Percentiles rank a stretch among this genome's conserved stretches.
These are phyloP conservation scores for Musa itinerans DNA, from an alignment of 176 grass and related monocot species.

Conservation along the genomic window DNA sequence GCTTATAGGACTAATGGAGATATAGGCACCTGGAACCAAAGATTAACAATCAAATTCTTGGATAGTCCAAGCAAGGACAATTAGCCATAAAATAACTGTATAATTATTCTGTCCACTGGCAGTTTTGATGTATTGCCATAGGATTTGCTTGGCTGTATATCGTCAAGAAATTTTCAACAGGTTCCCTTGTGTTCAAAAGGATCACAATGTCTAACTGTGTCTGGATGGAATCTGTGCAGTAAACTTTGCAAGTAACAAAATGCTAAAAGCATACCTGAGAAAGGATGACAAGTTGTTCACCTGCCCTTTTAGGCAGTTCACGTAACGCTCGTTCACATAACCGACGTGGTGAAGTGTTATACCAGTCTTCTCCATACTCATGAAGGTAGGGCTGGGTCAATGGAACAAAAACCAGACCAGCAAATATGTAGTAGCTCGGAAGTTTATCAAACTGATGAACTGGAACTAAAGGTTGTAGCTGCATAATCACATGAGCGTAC, in stretches of 20 bases:
- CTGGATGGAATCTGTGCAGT: background rate
- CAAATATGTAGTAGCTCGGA: slow-evolving; percentile 95
- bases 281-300: slow-evolving; percentile 73
- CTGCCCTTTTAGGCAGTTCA: slow-evolving; percentile 69
- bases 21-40: background rate
- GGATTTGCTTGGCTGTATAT: too few relatives aligned
- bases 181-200: too few relatives aligned
- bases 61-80: background rate
- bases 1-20: background rate
- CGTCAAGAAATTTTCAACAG: too few relatives aligned
- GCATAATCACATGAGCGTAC: slow-evolving; percentile 23
- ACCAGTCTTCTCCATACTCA: slow-evolving; percentile 98
- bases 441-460: slow-evolving; percentile 92
- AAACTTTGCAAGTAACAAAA: slow-evolving; percentile 7
- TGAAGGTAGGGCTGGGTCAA: slow-evolving; percentile 97
- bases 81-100: background rate
- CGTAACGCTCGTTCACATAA: slow-evolving; percentile 82
- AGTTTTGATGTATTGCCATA: background rate
- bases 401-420: slow-evolving; percentile 85
- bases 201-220: too few relatives aligned
- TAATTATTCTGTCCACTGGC: background rate
- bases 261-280: slow-evolving; percentile 63
- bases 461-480: slow-evolving; percentile 90
- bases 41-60: background rate
- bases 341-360: slow-evolving; percentile 76